A percentile compares a stretch with the other conserved stretches of the same genome.
Evolutionary conservation across 129 eudicot genomes (phyloP).

Genomic region (Flaveria bidentis): DNA sequence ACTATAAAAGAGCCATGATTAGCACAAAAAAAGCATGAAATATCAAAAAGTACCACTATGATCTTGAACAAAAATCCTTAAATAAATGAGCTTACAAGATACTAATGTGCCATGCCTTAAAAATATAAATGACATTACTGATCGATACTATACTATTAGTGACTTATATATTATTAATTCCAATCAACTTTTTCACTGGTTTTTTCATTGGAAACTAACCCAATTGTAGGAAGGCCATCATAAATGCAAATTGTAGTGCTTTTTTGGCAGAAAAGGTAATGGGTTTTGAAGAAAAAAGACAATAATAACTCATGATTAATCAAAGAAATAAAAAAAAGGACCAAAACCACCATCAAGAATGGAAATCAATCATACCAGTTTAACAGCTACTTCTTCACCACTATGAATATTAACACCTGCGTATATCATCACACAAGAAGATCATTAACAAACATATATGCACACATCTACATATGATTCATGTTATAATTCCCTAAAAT

Average conservation of each 20-base stretch:
- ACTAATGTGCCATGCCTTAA: neutral
- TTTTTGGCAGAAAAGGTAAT: neutral
- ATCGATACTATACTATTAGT: neutral
- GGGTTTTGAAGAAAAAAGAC: neutral
- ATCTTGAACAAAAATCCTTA: slow-evolving; percentile 20
- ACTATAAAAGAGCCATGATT: neutral
- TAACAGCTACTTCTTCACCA: slow-evolving; percentile 97
- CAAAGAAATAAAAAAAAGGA: neutral
- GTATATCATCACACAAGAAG: slow-evolving; percentile 24
- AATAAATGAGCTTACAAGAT: slow-evolving; percentile 1
- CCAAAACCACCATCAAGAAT: slow-evolving; percentile 13
- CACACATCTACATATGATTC: slow-evolving; percentile 1
- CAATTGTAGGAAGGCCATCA: slow-evolving; percentile 16
- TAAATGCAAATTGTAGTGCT: slow-evolving; percentile 16
- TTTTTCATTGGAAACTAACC: slow-evolving; percentile 11
- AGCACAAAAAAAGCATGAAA: slow-evolving; percentile 5
- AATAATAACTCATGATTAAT: slow-evolving; percentile 12
- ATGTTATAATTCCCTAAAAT: neutral
- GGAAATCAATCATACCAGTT: slow-evolving; percentile 64
- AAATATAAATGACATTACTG: neutral
- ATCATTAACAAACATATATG: too few relatives aligned
- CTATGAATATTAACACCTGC: slow-evolving; percentile 88
- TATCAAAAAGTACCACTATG: neutral
- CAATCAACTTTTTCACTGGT: neutral
- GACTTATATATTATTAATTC: neutral